Evolutionary conservation across 1,139 yeast genomes (phyloP).

Genomic region (Kodamaea suecica): DNA sequence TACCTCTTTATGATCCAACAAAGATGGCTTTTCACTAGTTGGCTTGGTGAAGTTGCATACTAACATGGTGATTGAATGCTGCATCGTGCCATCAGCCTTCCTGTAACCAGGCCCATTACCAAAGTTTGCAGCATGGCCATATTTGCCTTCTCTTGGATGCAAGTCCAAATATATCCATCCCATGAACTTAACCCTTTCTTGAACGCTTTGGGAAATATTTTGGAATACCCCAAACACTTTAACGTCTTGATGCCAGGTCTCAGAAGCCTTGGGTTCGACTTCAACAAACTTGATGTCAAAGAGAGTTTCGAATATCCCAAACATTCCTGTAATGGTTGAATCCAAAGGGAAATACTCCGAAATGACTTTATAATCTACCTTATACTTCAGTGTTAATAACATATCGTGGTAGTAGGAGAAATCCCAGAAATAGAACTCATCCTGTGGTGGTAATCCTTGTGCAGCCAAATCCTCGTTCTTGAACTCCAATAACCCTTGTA

Average conservation of each 20-base stretch:
- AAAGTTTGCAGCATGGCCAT: constrained; percentile 85
- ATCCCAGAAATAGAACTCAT: constrained; percentile 69
- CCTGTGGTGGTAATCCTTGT: constrained; percentile 41
- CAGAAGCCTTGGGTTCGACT: constrained; percentile 33
- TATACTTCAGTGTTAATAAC: constrained; percentile 61
- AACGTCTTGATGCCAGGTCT: constrained; percentile 75
- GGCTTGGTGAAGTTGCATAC: constrained; percentile 87
- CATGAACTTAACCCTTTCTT: constrained; percentile 50
- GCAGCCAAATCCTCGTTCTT: constrained; percentile 52
- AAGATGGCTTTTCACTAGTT: constrained; percentile 64
- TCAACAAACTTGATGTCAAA: constrained; percentile 66
- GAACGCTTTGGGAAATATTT: constrained; percentile 37
- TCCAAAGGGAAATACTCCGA: constrained; percentile 78
- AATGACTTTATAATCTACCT: constrained; percentile 68
- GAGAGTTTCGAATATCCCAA: constrained; percentile 63
- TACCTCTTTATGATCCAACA: constrained; percentile 75
- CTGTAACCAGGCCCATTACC: constrained; percentile 62
- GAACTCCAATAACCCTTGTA: constrained; percentile 44
- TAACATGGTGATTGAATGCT: constrained; percentile 69
- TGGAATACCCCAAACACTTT: constrained; percentile 74
- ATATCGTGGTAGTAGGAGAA: constrained; percentile 60
- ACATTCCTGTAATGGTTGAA: constrained; percentile 64
- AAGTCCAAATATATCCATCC: constrained; percentile 81
- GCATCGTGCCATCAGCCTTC: constrained; percentile 46
- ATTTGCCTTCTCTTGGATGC: constrained; percentile 87